Conservation (phyloP, 345 rosid species). For the Ailanthus altissimus region DNA sequence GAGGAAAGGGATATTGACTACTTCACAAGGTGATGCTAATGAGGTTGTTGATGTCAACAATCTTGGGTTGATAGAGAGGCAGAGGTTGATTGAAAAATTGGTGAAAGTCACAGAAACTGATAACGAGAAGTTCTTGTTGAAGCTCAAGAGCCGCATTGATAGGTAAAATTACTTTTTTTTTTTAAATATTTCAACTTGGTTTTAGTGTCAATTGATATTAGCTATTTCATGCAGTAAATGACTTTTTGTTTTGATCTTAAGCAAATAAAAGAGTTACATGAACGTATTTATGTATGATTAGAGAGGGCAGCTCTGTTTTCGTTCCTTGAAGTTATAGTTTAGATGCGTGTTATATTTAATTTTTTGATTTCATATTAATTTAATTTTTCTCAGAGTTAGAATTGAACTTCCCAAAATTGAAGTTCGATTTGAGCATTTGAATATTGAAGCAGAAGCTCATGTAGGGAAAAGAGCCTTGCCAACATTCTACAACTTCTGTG, state of each 20-base stretch:
- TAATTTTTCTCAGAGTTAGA: constrained; percentile 41
- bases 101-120: constrained; percentile 35
- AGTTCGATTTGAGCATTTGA: constrained; percentile 54
- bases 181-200: no score
- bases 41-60: constrained; percentile 25
- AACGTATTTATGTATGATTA: no score
- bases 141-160: constrained; percentile 34
- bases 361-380: neutral
- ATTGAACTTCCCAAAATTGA: constrained; percentile 53
- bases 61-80: constrained; percentile 27
- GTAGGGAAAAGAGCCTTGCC: constrained; percentile 75
- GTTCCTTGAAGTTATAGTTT: no score
- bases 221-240: no score
- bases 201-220: no score
- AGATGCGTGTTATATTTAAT: neutral
- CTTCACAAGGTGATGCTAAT: constrained; percentile 16
- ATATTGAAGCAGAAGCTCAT: constrained; percentile 56
- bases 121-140: constrained; percentile 34
- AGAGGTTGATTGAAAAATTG: constrained; percentile 31
- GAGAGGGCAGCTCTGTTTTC: no score
- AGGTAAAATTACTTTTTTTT: constrained; percentile 18
- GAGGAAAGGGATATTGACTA: constrained; percentile 42
- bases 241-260: no score
- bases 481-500: constrained; percentile 48
- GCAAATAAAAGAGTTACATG: no score